A percentile compares a stretch with the other conserved stretches of the same genome.
Evolutionary conservation across 306 rosid genomes (phyloP).

Genomic region (Lathyrus tuberosus): DNA sequence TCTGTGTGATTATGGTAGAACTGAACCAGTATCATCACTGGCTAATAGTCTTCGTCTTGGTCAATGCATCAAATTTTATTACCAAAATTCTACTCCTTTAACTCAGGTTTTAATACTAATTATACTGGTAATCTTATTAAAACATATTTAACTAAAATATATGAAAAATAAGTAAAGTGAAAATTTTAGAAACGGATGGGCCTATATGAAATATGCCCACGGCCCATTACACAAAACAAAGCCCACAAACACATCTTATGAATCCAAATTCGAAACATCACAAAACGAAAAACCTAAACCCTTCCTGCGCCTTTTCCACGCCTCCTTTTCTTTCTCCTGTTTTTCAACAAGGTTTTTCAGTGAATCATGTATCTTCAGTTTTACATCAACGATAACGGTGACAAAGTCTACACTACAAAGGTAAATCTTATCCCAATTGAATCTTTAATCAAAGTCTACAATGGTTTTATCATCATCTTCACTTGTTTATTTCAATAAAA

Average conservation of each 20-base stretch:
- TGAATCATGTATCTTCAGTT: constrained; percentile 70
- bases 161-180: too few species aligned
- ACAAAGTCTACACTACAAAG: constrained; percentile 67
- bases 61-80: constrained; percentile 7
- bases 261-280: not conserved
- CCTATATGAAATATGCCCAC: not conserved
- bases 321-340: constrained; percentile 6
- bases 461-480: not conserved
- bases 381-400: constrained; percentile 80
- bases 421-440: not conserved
- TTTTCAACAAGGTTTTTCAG: constrained; percentile 1
- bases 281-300: not conserved
- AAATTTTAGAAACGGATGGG: not conserved
- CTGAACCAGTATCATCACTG: not conserved
- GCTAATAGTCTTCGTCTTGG: constrained; percentile 17
- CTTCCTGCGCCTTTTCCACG: not conserved
- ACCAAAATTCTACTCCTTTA: not conserved
- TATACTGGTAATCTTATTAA: too few species aligned
- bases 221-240: not conserved
- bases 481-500: not conserved
- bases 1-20: not conserved
- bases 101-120: too few species aligned
- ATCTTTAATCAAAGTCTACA: not conserved
- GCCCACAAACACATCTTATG: not conserved
- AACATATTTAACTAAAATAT: too few species aligned